Conservation (phyloP, 1,284 basidiomycete species). For the Neolentinus lepideus region DNA sequence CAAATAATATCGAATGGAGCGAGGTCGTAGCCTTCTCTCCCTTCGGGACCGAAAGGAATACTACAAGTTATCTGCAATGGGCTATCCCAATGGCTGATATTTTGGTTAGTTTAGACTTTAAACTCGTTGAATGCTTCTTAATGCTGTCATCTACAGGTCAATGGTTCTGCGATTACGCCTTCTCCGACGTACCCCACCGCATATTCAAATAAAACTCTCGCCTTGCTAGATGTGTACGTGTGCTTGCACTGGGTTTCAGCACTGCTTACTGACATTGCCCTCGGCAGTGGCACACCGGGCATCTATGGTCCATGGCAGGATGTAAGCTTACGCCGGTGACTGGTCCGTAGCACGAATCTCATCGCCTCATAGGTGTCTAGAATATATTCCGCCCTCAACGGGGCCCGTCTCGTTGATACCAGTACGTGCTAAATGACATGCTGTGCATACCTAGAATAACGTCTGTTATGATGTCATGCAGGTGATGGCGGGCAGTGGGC, state of each 20-base stretch:
- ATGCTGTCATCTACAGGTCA: conserved; percentile 38
- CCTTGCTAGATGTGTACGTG: conserved; percentile 70
- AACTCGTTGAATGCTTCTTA: conserved; percentile 3
- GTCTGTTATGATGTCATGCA: background rate
- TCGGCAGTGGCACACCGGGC: conserved; percentile 62
- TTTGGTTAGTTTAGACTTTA: conserved; percentile 32
- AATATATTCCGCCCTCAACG: conserved; percentile 56
- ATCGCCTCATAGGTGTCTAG: conserved; percentile 48
- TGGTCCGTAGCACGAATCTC: conserved; percentile 6
- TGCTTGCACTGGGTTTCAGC: background rate
- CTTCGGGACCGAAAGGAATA: conserved; percentile 42
- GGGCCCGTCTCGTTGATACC: conserved; percentile 63
- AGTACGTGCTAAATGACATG: conserved; percentile 22
- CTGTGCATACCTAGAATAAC: background rate
- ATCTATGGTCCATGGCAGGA: conserved; percentile 80
- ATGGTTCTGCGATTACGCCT: conserved; percentile 47
- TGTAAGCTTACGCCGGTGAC: conserved; percentile 30
- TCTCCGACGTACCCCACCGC: conserved; percentile 61
- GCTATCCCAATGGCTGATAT: conserved; percentile 57
- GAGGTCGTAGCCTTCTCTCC: conserved; percentile 68
- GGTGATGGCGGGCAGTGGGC: conserved; percentile 68
- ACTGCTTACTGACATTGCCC: background rate
- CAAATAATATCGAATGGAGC: conserved; percentile 60
- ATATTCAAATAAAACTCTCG: conserved; percentile 53
- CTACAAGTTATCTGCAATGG: conserved; percentile 79